phyloP scores from a whole-genome alignment of 1,284 basidiomycete genomes.

The Mixia osmundae region DNA sequence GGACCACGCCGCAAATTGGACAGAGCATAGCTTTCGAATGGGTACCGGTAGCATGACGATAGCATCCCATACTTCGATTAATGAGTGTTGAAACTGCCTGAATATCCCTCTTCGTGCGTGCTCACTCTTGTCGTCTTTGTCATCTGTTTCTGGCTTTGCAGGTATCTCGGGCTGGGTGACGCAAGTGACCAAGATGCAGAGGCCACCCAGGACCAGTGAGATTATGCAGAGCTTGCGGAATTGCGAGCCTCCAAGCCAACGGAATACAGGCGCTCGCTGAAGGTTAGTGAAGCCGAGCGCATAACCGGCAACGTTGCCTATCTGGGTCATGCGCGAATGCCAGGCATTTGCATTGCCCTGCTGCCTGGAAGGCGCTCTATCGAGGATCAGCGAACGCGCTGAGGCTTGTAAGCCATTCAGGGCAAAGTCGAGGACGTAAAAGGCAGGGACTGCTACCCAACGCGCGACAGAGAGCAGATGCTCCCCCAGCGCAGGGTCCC shows the following conservation, averaged over 20 bases:
- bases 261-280: conserved; percentile 42
- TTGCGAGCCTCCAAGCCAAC: conserved; percentile 69
- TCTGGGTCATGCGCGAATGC: conserved; percentile 84
- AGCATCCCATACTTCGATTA: conserved; percentile 43
- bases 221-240: conserved; percentile 89
- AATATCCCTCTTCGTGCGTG: neutral
- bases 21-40: conserved; percentile 68
- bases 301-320: conserved; percentile 81
- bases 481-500: conserved; percentile 47
- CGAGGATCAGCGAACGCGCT: conserved; percentile 40
- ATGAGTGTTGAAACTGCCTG: conserved; percentile 3
- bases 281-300: conserved; percentile 58
- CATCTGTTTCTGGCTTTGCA: conserved; percentile 31
- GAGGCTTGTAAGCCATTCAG: conserved; percentile 35
- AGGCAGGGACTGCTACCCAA: conserved; percentile 62
- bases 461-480: conserved; percentile 31
- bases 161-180: conserved; percentile 53
- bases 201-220: conserved; percentile 48
- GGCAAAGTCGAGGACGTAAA: conserved; percentile 84
- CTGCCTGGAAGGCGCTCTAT: conserved; percentile 64
- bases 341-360: conserved; percentile 87
- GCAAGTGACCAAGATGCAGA: conserved; percentile 71
- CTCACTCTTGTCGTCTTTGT: conserved; percentile 1
- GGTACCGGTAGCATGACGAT: conserved; percentile 41
- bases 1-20: conserved; percentile 47